Evolutionary conservation across 441 rosid species (phyloP).

Genomic region (Gossypium davidsonii): DNA sequence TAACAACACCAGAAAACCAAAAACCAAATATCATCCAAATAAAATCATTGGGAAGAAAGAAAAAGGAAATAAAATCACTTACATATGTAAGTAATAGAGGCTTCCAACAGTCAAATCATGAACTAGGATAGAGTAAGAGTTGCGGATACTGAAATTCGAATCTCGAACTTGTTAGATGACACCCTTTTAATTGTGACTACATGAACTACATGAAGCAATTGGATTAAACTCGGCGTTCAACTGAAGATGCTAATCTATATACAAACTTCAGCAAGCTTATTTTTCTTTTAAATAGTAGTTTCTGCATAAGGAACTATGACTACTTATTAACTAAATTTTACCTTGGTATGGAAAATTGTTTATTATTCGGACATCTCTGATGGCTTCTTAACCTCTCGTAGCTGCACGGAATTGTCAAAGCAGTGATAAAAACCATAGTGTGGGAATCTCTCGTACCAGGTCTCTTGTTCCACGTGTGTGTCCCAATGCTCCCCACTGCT

Average conservation of each 20-base stretch:
- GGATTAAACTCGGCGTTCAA: neutral
- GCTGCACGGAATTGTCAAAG: slow-evolving; percentile 77
- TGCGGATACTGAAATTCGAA: too few species aligned
- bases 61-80: neutral
- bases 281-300: neutral
- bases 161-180: too few species aligned
- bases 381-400: slow-evolving; percentile 66
- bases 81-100: neutral
- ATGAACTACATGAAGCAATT: neutral
- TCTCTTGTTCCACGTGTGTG: slow-evolving; percentile 60
- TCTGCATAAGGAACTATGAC: neutral
- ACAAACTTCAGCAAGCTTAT: neutral
- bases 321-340: neutral
- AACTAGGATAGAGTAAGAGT: too few species aligned
- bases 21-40: neutral
- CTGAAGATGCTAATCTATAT: neutral
- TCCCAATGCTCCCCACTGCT: slow-evolving; percentile 97
- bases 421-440: slow-evolving; percentile 94
- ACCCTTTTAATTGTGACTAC: too few species aligned
- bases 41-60: neutral
- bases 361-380: slow-evolving; percentile 36
- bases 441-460: slow-evolving; percentile 94
- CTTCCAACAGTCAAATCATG: neutral
- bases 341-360: neutral
- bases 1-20: neutral